A percentile compares a stretch with the other conserved stretches of the same genome.
phyloP scores from a whole-genome alignment of 495 filamentous ascomycete genomes.

The Penicillium parvum region DNA sequence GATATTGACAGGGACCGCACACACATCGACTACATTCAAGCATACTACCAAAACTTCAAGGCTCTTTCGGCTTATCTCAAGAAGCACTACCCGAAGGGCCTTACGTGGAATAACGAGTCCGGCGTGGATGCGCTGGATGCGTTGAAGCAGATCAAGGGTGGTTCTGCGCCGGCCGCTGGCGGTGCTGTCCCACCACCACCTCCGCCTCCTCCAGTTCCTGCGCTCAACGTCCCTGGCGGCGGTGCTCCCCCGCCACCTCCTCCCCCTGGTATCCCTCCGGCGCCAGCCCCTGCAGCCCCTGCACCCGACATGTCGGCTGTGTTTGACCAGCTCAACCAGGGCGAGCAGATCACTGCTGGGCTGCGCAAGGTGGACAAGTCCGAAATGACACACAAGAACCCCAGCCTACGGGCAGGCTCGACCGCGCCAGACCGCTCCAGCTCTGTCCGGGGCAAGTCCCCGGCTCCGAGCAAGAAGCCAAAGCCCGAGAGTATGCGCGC shows the following conservation, averaged over 20 bases:
- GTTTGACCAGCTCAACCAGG: conserved; percentile 86
- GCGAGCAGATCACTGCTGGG: conserved; percentile 76
- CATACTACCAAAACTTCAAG: conserved; percentile 84
- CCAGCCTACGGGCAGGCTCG: conserved; percentile 70
- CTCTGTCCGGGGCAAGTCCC: conserved; percentile 62
- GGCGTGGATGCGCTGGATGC: conserved; percentile 73
- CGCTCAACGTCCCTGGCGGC: conserved; percentile 49
- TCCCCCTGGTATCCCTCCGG: conserved; percentile 41
- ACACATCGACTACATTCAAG: conserved; percentile 79
- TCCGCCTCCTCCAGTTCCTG: conserved; percentile 55
- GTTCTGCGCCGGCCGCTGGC: conserved; percentile 37
- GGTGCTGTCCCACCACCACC: conserved; percentile 49
- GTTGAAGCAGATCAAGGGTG: conserved; percentile 55
- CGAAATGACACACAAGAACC: conserved; percentile 98
- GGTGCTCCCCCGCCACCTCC: conserved; percentile 81
- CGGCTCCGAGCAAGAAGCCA: conserved; percentile 81
- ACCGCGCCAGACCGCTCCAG: conserved; percentile 56
- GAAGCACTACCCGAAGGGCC: conserved; percentile 69
- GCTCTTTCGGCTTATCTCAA: conserved; percentile 75
- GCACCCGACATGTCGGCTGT: conserved; percentile 71
- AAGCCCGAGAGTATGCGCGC: conserved; percentile 92
- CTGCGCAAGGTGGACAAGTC: conserved; percentile 90
- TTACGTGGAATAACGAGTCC: conserved; percentile 80
- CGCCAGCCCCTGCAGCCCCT: conserved; percentile 26
- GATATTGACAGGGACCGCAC: conserved; percentile 61